These are phyloP conservation scores for Elsinoe necatrix DNA, from an alignment of 2,329 filamentous ascomycete genomes.

Conservation along the genomic window DNA sequence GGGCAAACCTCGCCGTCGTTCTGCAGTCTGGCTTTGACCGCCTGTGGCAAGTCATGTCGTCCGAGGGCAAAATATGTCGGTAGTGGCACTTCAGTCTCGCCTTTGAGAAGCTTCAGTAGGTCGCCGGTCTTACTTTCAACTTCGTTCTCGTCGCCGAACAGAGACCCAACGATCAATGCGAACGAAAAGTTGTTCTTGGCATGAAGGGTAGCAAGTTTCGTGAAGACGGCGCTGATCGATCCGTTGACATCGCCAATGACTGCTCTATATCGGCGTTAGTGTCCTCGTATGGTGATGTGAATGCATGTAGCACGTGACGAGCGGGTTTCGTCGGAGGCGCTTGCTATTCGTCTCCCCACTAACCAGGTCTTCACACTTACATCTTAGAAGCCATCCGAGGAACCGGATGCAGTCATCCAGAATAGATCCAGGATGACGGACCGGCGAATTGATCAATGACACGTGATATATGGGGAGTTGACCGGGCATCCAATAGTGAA, in stretches of 20 bases:
- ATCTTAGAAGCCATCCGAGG: constrained; percentile 48
- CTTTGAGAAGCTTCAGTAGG: constrained; percentile 58
- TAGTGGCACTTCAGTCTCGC: constrained; percentile 65
- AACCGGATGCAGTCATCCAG: neutral
- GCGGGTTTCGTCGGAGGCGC: neutral
- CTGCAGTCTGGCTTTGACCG: constrained; percentile 65
- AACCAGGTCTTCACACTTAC: constrained; percentile 30
- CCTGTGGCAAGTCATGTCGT: constrained; percentile 58
- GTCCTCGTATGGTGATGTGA: neutral
- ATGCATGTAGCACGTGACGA: neutral
- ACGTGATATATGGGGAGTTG: too few relatives aligned
- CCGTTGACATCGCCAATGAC: constrained; percentile 80
- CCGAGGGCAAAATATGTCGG: constrained; percentile 89
- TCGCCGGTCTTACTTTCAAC: constrained; percentile 41
- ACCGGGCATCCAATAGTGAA: neutral
- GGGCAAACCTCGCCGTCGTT: constrained; percentile 65
- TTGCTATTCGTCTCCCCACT: neutral
- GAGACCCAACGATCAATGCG: constrained; percentile 72
- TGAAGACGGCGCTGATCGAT: constrained; percentile 64
- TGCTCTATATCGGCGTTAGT: constrained; percentile 44
- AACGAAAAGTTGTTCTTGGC: constrained; percentile 82
- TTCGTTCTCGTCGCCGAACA: constrained; percentile 53
- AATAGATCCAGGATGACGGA: neutral
- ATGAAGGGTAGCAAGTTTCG: constrained; percentile 72
- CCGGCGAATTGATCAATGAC: too few relatives aligned